Percentiles rank a stretch among this genome's conserved stretches.
Conservation (phyloP, 345 rosid genomes). For the Brassica carinata region DNA sequence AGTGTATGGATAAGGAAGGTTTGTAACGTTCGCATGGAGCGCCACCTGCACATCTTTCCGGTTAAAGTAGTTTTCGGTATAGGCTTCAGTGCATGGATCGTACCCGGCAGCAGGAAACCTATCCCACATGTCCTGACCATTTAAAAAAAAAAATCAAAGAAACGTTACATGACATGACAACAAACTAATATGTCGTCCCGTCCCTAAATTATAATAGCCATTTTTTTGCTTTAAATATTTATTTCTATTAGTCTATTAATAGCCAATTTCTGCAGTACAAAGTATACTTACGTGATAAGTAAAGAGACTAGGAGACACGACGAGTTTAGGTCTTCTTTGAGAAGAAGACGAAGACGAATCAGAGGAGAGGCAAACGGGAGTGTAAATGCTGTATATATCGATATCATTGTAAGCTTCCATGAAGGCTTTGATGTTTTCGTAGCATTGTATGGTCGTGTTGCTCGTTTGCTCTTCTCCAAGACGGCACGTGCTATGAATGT, state of each 20-base stretch:
- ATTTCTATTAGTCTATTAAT: too few species aligned
- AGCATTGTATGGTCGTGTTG: slow-evolving; percentile 33
- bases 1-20: slow-evolving; percentile 57
- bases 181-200: background rate
- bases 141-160: background rate
- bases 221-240: too few species aligned
- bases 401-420: slow-evolving; percentile 53
- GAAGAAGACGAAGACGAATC: background rate
- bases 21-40: slow-evolving; percentile 70
- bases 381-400: slow-evolving; percentile 69
- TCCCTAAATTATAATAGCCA: too few species aligned
- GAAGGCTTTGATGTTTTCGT: slow-evolving; percentile 35
- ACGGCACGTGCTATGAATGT: slow-evolving; percentile 48
- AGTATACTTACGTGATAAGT: slow-evolving; percentile 23
- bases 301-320: slow-evolving; percentile 42
- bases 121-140: slow-evolving; percentile 51
- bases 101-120: slow-evolving; percentile 60
- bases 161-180: background rate
- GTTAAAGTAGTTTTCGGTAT: slow-evolving; percentile 59
- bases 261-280: background rate
- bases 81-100: slow-evolving; percentile 68
- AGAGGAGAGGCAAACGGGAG: slow-evolving; percentile 56
- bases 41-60: slow-evolving; percentile 71
- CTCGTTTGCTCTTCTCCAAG: slow-evolving; percentile 24
- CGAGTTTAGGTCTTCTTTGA: slow-evolving; percentile 38